phyloP scores from a whole-genome alignment of 1,284 basidiomycete species.

The Sphagnurus paluster region DNA sequence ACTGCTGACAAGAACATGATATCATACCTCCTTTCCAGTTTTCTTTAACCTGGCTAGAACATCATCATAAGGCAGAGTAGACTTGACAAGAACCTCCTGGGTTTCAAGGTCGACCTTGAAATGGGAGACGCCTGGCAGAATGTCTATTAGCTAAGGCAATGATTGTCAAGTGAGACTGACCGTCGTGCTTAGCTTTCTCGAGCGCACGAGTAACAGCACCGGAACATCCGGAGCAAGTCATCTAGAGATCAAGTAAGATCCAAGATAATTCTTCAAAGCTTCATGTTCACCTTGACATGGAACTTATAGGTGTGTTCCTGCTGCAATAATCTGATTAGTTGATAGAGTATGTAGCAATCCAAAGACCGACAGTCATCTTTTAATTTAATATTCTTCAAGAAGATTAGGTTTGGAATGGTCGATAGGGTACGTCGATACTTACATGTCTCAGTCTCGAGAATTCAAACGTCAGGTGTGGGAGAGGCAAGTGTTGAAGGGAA shows the following conservation, averaged over 20 bases:
- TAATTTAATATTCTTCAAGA: background rate
- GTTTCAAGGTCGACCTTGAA: constrained; percentile 66
- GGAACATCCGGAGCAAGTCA: constrained; percentile 84
- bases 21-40: constrained; percentile 71
- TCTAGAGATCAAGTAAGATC: constrained; percentile 41
- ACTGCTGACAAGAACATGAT: background rate
- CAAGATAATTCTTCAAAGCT: background rate
- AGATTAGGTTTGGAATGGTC: background rate
- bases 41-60: constrained; percentile 79
- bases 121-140: constrained; percentile 46
- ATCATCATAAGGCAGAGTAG: constrained; percentile 62
- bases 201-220: constrained; percentile 76
- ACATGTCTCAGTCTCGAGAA: background rate
- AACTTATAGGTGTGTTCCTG: constrained; percentile 55
- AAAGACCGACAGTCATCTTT: constrained; percentile 13
- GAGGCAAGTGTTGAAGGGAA: background rate
- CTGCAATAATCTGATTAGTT: constrained; percentile 13
- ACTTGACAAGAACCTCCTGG: constrained; percentile 73
- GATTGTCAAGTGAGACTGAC: constrained; percentile 33
- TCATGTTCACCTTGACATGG: constrained; percentile 51
- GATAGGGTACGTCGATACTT: background rate
- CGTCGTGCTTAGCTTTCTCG: constrained; percentile 65
- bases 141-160: background rate
- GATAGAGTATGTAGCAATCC: background rate
- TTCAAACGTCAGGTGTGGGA: background rate